Conservation (phyloP, 768 basidiomycete genomes). For the Leccinellum rugosiceps region DNA sequence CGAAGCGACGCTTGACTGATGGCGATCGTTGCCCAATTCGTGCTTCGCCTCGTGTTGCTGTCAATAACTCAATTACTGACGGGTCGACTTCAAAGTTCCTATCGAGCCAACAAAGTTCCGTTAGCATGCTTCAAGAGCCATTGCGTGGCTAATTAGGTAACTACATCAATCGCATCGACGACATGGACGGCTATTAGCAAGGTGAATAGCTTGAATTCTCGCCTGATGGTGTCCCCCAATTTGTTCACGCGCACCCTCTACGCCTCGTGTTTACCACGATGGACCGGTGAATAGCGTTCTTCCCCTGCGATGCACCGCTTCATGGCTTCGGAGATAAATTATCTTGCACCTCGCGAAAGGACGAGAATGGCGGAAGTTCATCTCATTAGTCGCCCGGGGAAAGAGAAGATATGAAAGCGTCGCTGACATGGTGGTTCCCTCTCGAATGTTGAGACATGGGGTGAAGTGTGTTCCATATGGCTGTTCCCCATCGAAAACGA, state of each 20-base stretch:
- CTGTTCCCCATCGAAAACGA: slow-evolving; percentile 4
- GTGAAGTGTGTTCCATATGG: not conserved
- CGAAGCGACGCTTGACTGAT: slow-evolving; percentile 20
- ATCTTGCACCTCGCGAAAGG: slow-evolving; percentile 16
- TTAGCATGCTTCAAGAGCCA: not conserved
- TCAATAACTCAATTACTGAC: slow-evolving; percentile 9
- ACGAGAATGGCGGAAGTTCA: slow-evolving; percentile 17
- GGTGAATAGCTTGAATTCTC: slow-evolving; percentile 11
- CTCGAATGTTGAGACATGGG: slow-evolving; percentile 2
- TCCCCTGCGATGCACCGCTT: slow-evolving; percentile 25
- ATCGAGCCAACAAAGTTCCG: slow-evolving; percentile 11
- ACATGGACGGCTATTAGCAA: slow-evolving; percentile 8
- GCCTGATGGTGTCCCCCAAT: slow-evolving; percentile 10
- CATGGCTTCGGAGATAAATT: slow-evolving; percentile 29
- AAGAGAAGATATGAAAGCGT: slow-evolving; percentile 2
- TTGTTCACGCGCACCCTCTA: slow-evolving; percentile 13
- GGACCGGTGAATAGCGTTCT: slow-evolving; percentile 18
- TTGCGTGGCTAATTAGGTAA: slow-evolving; percentile 3
- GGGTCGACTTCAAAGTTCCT: slow-evolving; percentile 11
- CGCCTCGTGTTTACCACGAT: slow-evolving; percentile 35
- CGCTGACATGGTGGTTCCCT: not conserved
- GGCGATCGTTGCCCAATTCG: slow-evolving; percentile 12
- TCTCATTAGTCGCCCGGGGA: slow-evolving; percentile 18
- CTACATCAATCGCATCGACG: slow-evolving; percentile 5
- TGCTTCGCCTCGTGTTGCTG: slow-evolving; percentile 23